These are phyloP conservation scores for Bipolaris zeicola DNA, from an alignment of 2,329 filamentous ascomycete genomes.

Conservation along the genomic window DNA sequence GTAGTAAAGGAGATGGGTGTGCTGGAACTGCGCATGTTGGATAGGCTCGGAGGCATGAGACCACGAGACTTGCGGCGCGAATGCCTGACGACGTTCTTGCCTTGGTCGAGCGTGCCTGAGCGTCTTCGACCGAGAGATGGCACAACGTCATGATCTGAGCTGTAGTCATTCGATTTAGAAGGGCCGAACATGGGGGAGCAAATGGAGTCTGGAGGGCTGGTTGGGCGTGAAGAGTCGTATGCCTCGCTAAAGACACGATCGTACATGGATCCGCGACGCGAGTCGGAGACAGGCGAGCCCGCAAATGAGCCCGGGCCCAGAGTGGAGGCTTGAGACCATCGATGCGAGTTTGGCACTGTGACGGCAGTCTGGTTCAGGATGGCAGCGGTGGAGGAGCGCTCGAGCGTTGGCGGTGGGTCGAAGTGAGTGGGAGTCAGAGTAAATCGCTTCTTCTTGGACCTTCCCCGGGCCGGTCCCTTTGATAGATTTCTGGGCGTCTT, in stretches of 20 bases:
- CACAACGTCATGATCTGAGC: conserved; percentile 21
- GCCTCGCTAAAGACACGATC: conserved; percentile 69
- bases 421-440: conserved; percentile 62
- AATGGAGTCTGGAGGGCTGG: conserved; percentile 77
- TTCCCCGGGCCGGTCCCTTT: conserved; percentile 57
- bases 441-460: conserved; percentile 72
- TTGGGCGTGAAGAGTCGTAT: conserved; percentile 72
- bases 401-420: conserved; percentile 48
- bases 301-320: conserved; percentile 73
- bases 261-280: conserved; percentile 74
- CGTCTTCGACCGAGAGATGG: conserved; percentile 9
- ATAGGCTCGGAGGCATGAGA: conserved; percentile 38
- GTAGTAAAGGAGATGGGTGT: conserved; percentile 40
- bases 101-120: conserved; percentile 9
- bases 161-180: conserved; percentile 29
- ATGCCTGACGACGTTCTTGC: conserved; percentile 11
- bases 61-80: conserved; percentile 33
- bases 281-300: conserved; percentile 78
- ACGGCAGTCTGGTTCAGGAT: conserved; percentile 68
- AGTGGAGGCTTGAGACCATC: conserved; percentile 71
- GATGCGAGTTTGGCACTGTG: conserved; percentile 60
- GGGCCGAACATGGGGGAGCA: conserved; percentile 65
- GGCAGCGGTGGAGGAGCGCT: conserved; percentile 58
- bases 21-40: conserved; percentile 40
- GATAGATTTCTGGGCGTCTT: conserved; percentile 49